Base-by-base conservation (phyloP, 1,139 yeast genomes). In the Saccharomycopsis phalli region DNA sequence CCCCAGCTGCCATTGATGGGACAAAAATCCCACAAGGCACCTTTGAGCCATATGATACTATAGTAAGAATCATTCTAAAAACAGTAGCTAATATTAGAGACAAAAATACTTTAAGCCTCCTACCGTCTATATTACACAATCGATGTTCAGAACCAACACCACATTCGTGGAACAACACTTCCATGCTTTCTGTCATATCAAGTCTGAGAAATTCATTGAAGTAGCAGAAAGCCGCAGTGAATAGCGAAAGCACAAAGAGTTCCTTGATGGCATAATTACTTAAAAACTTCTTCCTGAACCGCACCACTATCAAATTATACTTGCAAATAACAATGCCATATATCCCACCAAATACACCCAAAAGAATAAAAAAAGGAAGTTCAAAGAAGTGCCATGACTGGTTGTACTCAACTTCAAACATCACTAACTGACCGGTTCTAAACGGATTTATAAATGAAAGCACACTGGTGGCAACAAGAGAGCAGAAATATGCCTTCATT, bases 121-220 rank as follows among this genome's bases (percentile, higher is more conserved):
- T 39, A 19, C 47, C 58, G 17, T 67, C 62, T 1, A 70, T 56
- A 40, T 68, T 62, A 55, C 88, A 81, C 16, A 80, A 57, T n/a
- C 60, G 50, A 42, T 67, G 69, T 10, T 63, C 63, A 51, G 62
- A 66, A 5, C 64, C 63, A 2, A 68, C 59, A 22, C 71, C 74
- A 62, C 98, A 93, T 56, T 87, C 94, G 53, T 80, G 84, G 59
- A 93, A 93, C 31, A 93, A 62, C 7, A 81, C 63, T 53, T 86
- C 91, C 97, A 93, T 91, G 14, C 87, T 72, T 55, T 88, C 94
- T 0, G 98, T 87, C 98, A 93, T 91, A 56, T 93, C 98, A 19
- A 82, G 62, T 42, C 76, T 68, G 45, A 91, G 66, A 54, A 81
- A 91, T 50, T 77, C 80, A 58, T 86, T 91, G 57, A 82, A 84